Evolutionary conservation across 495 filamentous ascomycete genomes (phyloP).

Genomic region (Apiosordaria backusii): DNA sequence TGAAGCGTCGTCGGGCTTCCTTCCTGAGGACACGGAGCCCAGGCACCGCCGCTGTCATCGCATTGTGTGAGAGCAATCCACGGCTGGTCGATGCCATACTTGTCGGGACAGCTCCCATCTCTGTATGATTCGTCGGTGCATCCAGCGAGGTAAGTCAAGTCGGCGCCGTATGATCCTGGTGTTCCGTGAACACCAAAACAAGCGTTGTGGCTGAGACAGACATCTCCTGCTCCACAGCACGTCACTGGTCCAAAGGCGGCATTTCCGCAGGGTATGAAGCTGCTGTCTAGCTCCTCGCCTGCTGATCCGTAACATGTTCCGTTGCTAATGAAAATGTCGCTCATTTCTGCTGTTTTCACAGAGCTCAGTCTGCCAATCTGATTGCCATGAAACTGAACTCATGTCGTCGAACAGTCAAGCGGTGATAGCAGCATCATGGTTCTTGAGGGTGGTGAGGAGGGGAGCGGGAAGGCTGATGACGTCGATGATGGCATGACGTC

Average conservation of each 20-base stretch:
- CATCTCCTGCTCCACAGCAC: slow-evolving; percentile 28
- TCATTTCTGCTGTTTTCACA: background rate
- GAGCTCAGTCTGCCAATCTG: background rate
- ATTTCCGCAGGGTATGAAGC: slow-evolving; percentile 31
- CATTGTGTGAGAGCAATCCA: slow-evolving; percentile 29
- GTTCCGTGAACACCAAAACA: slow-evolving; percentile 26
- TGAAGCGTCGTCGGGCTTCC: slow-evolving; percentile 27
- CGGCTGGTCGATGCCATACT: slow-evolving; percentile 25
- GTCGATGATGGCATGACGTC: background rate
- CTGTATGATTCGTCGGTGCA: slow-evolving; percentile 29
- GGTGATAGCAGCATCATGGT: background rate
- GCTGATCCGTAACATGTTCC: slow-evolving; percentile 28
- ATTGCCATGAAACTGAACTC: background rate
- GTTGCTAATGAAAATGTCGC: slow-evolving; percentile 27
- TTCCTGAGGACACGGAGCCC: slow-evolving; percentile 27
- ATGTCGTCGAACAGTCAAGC: background rate
- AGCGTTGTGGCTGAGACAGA: slow-evolving; percentile 23
- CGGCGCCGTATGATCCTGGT: slow-evolving; percentile 21
- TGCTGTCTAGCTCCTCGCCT: slow-evolving; percentile 22
- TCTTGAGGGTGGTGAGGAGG: background rate
- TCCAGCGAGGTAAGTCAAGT: slow-evolving; percentile 26
- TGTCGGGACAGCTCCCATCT: slow-evolving; percentile 24
- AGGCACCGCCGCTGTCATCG: slow-evolving; percentile 20
- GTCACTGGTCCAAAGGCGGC: slow-evolving; percentile 23
- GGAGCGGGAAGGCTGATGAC: background rate